A percentile compares a stretch with the other conserved stretches of the same genome.
These are phyloP conservation scores for Acanthamoeba healyi DNA, from an alignment of 208 protist genomes.

Conservation along the genomic window DNA sequence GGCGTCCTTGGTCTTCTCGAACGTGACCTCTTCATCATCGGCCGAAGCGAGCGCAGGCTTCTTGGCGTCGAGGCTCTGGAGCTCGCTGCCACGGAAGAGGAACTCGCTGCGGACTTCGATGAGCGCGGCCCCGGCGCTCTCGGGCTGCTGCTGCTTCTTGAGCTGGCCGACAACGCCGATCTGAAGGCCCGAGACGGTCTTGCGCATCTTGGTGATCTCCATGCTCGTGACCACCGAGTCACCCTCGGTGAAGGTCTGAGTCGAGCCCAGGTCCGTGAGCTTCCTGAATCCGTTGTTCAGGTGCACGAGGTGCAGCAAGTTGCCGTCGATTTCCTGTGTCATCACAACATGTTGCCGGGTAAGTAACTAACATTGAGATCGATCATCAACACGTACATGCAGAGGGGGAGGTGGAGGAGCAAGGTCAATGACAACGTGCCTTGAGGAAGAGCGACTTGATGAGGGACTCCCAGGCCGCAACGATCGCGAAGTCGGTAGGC, in stretches of 20 bases:
- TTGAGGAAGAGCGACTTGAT: conserved; percentile 86
- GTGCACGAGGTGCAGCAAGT: conserved; percentile 89
- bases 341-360: too few relatives aligned
- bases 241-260: conserved; percentile 56
- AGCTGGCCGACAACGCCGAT: conserved; percentile 69
- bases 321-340: conserved; percentile 80
- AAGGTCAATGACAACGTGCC: neutral
- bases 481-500: conserved; percentile 89
- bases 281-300: conserved; percentile 85
- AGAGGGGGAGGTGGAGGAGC: neutral
- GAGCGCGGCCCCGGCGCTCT: neutral
- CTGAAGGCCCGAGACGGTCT: conserved; percentile 64
- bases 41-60: neutral
- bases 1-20: conserved; percentile 71
- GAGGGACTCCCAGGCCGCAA: conserved; percentile 87
- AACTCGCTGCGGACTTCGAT: conserved; percentile 85
- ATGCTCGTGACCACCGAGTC: conserved; percentile 69
- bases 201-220: conserved; percentile 76
- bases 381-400: too few relatives aligned
- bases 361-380: too few relatives aligned
- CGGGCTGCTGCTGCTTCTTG: neutral
- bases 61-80: conserved; percentile 24
- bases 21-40: conserved; percentile 26
- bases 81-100: conserved; percentile 82
- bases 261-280: conserved; percentile 4